phyloP scores from a whole-genome alignment of 305 asterid species.

The Fraxinus albicans region DNA sequence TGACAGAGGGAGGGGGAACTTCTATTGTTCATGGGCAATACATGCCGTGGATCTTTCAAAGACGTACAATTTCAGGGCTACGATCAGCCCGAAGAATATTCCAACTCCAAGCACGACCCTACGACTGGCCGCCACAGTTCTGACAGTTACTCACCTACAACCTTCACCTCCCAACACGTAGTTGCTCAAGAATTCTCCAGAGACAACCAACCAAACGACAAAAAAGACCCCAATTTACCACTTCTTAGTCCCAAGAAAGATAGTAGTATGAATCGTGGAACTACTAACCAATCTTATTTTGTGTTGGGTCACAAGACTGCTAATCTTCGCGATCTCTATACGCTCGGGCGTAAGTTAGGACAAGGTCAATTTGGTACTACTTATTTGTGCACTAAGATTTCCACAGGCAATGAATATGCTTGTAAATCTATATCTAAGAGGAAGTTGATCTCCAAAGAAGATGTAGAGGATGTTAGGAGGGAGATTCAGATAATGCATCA shows the following conservation, averaged over 20 bases:
- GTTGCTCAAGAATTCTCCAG: constrained; percentile 43
- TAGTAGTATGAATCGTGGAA: constrained; percentile 53
- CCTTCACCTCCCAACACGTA: constrained; percentile 37
- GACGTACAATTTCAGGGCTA: constrained; percentile 55
- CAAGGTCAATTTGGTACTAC: constrained; percentile 95
- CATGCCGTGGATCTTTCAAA: constrained; percentile 89
- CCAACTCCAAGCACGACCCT: constrained; percentile 38
- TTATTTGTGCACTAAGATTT: constrained; percentile 62
- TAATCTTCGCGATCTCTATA: constrained; percentile 67
- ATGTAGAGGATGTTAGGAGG: constrained; percentile 86
- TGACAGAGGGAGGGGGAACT: constrained; percentile 34
- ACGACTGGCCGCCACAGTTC: constrained; percentile 39
- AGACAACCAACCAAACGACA: constrained; percentile 30
- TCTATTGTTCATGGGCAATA: constrained; percentile 79
- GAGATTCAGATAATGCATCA: constrained; percentile 98
- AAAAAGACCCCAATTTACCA: constrained; percentile 22
- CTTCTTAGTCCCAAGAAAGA: constrained; percentile 46
- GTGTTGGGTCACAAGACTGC: constrained; percentile 80
- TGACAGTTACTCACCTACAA: constrained; percentile 38
- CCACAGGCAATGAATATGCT: constrained; percentile 65
- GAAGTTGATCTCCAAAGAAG: constrained; percentile 77
- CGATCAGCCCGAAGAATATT: constrained; percentile 53
- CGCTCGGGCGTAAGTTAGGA: constrained; percentile 77
- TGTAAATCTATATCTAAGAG: constrained; percentile 90
- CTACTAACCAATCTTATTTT: constrained; percentile 53